phyloP scores from a whole-genome alignment of 2,329 filamentous ascomycete species.

The Arthroderma uncinatum region DNA sequence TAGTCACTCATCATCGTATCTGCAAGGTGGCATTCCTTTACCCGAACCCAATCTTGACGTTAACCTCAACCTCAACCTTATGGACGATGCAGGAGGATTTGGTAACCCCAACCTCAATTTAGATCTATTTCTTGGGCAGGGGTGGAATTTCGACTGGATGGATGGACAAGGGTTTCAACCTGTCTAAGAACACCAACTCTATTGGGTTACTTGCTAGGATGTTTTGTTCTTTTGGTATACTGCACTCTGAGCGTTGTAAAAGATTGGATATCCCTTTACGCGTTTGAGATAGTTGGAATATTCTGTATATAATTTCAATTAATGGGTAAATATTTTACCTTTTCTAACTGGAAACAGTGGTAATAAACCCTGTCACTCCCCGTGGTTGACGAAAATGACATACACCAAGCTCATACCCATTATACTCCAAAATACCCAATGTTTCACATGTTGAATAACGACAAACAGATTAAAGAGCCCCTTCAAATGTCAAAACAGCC shows the following conservation, averaged over 20 bases:
- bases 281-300: too few species aligned
- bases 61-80: conserved; percentile 2
- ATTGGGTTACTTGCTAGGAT: background rate
- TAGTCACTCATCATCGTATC: background rate
- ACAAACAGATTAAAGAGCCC: background rate
- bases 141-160: conserved; percentile 32
- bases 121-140: conserved; percentile 30
- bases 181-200: background rate
- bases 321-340: too few species aligned
- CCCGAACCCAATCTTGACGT: conserved; percentile 1
- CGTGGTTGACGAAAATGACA: too few species aligned
- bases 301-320: too few species aligned
- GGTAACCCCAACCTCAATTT: conserved; percentile 20
- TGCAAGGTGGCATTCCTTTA: background rate
- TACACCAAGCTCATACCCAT: background rate
- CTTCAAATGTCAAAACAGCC: conserved; percentile 8
- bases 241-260: too few species aligned
- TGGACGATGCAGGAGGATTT: conserved; percentile 15
- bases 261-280: too few species aligned
- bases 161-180: conserved; percentile 11
- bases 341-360: background rate
- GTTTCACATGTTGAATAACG: background rate
- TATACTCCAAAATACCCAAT: background rate
- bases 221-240: background rate
- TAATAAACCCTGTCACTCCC: background rate